Percentiles rank a stretch among this genome's conserved stretches.
Evolutionary conservation across 331 rosid species (phyloP).

Genomic region (Malus hybrid): DNA sequence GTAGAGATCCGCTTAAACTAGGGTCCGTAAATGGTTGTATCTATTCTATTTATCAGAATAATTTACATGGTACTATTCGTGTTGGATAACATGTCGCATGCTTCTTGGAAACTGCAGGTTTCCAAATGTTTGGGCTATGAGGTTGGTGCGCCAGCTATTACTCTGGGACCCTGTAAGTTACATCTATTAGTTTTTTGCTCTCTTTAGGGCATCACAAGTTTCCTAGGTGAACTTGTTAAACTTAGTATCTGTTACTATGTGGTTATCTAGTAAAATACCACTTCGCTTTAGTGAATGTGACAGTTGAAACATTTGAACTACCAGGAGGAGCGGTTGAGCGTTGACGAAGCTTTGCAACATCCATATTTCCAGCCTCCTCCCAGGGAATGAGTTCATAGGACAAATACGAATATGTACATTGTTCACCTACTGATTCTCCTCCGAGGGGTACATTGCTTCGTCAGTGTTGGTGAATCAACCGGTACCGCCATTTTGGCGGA

Average conservation of each 20-base stretch:
- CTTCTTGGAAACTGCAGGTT: slow-evolving; percentile 41
- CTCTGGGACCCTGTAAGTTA: slow-evolving; percentile 88
- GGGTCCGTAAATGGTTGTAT: slow-evolving; percentile 49
- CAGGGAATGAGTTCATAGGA: slow-evolving; percentile 25
- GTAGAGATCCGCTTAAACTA: slow-evolving; percentile 83
- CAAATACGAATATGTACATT: not conserved
- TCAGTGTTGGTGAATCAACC: not conserved
- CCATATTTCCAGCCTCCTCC: slow-evolving; percentile 73
- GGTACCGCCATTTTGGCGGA: slow-evolving; percentile 96
- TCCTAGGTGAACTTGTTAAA: not conserved
- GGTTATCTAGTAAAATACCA: not conserved
- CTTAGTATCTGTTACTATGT: not conserved
- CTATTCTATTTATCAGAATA: not conserved
- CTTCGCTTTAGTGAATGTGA: not conserved
- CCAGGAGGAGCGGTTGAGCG: slow-evolving; percentile 74
- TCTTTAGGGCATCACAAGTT: not conserved
- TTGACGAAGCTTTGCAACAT: slow-evolving; percentile 77
- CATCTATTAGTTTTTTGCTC: not conserved
- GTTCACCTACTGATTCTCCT: not conserved
- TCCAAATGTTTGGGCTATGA: slow-evolving; percentile 72
- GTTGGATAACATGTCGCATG: slow-evolving; percentile 7
- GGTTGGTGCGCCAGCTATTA: slow-evolving; percentile 71
- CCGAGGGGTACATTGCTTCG: slow-evolving; percentile 4
- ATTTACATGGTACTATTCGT: not conserved
- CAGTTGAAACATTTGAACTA: slow-evolving; percentile 10